These are phyloP conservation scores for Helenozyma baotianmanensis DNA, from an alignment of 805 yeast genomes.

Conservation along the genomic window DNA sequence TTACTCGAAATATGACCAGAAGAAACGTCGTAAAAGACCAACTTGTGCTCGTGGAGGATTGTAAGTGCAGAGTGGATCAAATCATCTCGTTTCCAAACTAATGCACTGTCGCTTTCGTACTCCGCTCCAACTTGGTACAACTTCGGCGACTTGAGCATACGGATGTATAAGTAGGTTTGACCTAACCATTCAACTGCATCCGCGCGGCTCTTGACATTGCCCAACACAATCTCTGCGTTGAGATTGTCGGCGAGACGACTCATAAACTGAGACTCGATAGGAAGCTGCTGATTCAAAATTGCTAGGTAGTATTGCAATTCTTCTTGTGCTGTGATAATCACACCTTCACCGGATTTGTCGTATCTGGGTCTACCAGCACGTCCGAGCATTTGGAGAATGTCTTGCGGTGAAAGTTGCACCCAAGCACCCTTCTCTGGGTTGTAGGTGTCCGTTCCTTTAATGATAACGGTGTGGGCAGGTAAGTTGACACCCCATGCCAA, in stretches of 20 bases:
- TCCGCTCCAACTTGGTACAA: slow-evolving; percentile 73
- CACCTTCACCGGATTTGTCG: slow-evolving; percentile 90
- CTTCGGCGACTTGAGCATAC: slow-evolving; percentile 72
- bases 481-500: slow-evolving; percentile 85
- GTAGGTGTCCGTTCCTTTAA: slow-evolving; percentile 90
- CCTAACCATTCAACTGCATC: slow-evolving; percentile 83
- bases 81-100: slow-evolving; percentile 56
- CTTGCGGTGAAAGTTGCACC: slow-evolving; percentile 92
- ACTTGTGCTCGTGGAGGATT: slow-evolving; percentile 49
- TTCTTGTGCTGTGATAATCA: slow-evolving; percentile 80
- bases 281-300: slow-evolving; percentile 83
- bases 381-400: slow-evolving; percentile 94
- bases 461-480: slow-evolving; percentile 77
- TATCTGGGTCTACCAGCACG: slow-evolving; percentile 97
- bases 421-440: slow-evolving; percentile 87
- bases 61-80: slow-evolving; percentile 73
- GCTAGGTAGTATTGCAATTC: slow-evolving; percentile 88
- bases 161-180: slow-evolving; percentile 69
- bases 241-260: slow-evolving; percentile 64
- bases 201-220: slow-evolving; percentile 52
- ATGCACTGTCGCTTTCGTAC: slow-evolving; percentile 43
- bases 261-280: slow-evolving; percentile 86
- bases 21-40: slow-evolving; percentile 53
- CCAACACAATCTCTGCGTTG: slow-evolving; percentile 84
- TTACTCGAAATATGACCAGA: slow-evolving; percentile 40